Conservation (phyloP, 805 yeast genomes). For the Jamesozyma hellenica region DNA sequence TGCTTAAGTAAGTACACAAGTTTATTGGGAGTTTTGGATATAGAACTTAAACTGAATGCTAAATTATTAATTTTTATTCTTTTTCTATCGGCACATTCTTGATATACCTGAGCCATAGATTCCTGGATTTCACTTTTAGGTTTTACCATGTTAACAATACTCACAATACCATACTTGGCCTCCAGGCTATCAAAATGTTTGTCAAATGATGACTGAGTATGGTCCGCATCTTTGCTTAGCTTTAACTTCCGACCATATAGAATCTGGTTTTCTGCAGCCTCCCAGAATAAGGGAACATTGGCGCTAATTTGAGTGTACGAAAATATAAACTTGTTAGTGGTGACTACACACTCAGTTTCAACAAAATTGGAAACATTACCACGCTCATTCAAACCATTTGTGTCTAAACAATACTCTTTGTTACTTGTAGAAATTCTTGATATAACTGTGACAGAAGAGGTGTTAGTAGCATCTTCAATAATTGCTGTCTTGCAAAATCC, state of each 20-base stretch:
- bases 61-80: constrained; percentile 30
- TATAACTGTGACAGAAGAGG: constrained; percentile 53
- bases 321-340: constrained; percentile 40
- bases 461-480: constrained; percentile 17
- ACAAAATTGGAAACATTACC: constrained; percentile 88
- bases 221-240: constrained; percentile 68
- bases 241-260: constrained; percentile 71
- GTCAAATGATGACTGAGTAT: constrained; percentile 79
- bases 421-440: constrained; percentile 85
- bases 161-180: constrained; percentile 74
- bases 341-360: constrained; percentile 75
- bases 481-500: constrained; percentile 75
- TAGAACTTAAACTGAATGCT: constrained; percentile 30
- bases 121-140: constrained; percentile 61
- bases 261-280: constrained; percentile 58
- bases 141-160: constrained; percentile 62
- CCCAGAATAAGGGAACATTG: constrained; percentile 91
- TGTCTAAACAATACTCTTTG: constrained; percentile 78
- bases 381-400: constrained; percentile 82
- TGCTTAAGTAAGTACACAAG: constrained; percentile 47
- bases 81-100: constrained; percentile 36
- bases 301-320: constrained; percentile 84
- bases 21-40: constrained; percentile 31
- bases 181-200: constrained; percentile 66
- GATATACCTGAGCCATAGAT: constrained; percentile 52